Percentiles rank a stretch among this genome's conserved stretches.
These are phyloP conservation scores for Arabis alpina DNA, from an alignment of 345 rosid species.

Conservation along the genomic window DNA sequence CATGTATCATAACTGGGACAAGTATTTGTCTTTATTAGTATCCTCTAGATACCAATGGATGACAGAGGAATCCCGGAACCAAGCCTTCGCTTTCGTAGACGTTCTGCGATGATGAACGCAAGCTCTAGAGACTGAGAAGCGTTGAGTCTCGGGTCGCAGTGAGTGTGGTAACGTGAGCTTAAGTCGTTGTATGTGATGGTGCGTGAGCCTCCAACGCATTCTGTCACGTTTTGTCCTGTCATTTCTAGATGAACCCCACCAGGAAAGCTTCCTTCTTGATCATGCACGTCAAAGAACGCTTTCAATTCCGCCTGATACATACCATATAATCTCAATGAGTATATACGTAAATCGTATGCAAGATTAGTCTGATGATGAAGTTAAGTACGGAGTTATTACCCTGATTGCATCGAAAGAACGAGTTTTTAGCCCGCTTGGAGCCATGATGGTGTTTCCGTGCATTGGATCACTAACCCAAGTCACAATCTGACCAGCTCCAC, in stretches of 20 bases:
- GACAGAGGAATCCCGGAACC: slow-evolving; percentile 32
- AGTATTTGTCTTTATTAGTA: not conserved
- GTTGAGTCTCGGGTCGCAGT: slow-evolving; percentile 60
- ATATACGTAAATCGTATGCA: not conserved
- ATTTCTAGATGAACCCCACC: slow-evolving; percentile 64
- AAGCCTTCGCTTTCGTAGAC: slow-evolving; percentile 48
- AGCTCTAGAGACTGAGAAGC: slow-evolving; percentile 67
- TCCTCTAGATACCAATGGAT: slow-evolving; percentile 36
- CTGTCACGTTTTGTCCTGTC: slow-evolving; percentile 70
- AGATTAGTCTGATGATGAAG: not conserved
- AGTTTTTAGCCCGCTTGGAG: slow-evolving; percentile 67
- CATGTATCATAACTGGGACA: not conserved
- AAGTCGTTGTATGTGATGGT: slow-evolving; percentile 58
- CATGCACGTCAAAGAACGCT: slow-evolving; percentile 68
- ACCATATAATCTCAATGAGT: not conserved
- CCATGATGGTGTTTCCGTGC: slow-evolving; percentile 73
- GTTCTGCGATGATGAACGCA: slow-evolving; percentile 61
- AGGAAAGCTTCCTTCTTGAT: slow-evolving; percentile 65
- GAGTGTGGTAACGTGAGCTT: slow-evolving; percentile 62
- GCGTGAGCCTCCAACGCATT: slow-evolving; percentile 63
- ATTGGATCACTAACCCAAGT: slow-evolving; percentile 79
- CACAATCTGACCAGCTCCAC: slow-evolving; percentile 67
- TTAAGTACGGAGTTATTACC: slow-evolving; percentile 28
- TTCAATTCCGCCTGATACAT: slow-evolving; percentile 54
- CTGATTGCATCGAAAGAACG: slow-evolving; percentile 63